These are phyloP conservation scores for Arbutus unedo DNA, from an alignment of 148 eudicot genomes.

Conservation along the genomic window DNA sequence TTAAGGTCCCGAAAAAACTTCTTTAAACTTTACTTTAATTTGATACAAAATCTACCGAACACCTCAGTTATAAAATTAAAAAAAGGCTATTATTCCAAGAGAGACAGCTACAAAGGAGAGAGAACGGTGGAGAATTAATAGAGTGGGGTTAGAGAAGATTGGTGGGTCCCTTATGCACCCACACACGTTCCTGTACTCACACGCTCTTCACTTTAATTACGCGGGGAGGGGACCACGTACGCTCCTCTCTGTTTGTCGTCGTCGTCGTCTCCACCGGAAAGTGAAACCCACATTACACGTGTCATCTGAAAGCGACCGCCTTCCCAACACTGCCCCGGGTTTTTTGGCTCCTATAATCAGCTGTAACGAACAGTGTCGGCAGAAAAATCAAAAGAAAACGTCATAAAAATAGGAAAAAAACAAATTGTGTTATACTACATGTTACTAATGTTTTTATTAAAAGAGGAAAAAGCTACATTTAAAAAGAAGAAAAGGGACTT, in stretches of 20 bases:
- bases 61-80: too few relatives aligned
- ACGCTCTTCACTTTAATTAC: not conserved
- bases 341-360: not conserved
- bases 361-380: not conserved
- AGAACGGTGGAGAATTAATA: not conserved
- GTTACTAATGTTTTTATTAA: too few relatives aligned
- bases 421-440: too few relatives aligned
- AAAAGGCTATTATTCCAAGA: too few relatives aligned
- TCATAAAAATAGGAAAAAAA: too few relatives aligned
- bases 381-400: too few relatives aligned
- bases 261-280: conserved; percentile 1
- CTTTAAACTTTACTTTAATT: too few relatives aligned
- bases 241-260: conserved; percentile 1
- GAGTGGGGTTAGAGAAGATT: not conserved
- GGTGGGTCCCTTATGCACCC: not conserved
- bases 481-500: too few relatives aligned
- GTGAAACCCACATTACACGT: not conserved
- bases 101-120: not conserved
- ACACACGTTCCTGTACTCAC: not conserved
- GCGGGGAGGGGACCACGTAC: not conserved
- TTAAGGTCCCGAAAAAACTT: too few relatives aligned
- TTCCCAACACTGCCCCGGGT: not conserved
- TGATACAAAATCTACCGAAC: too few relatives aligned
- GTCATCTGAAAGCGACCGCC: not conserved
- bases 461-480: too few relatives aligned